Evolutionary conservation across 148 eudicot genomes (phyloP).

Genomic region (Chenopodium album): DNA sequence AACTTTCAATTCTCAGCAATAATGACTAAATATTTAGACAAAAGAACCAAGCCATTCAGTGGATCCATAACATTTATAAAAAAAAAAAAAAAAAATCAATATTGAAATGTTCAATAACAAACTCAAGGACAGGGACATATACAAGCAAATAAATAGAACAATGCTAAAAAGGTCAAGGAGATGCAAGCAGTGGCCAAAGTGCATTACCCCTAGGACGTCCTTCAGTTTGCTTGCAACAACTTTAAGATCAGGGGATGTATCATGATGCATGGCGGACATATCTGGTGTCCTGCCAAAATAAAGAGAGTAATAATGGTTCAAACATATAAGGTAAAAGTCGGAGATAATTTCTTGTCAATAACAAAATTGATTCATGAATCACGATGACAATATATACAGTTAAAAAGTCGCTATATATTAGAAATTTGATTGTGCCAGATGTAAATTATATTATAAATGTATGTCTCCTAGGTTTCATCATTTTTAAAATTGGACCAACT

Average conservation of each 20-base stretch:
- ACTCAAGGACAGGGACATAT: neutral
- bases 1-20: neutral
- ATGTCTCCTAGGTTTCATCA: neutral
- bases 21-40: neutral
- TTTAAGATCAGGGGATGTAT: constrained; percentile 77
- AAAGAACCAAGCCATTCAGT: too few species aligned
- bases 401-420: neutral
- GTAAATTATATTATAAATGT: neutral
- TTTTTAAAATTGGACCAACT: neutral
- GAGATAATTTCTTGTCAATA: neutral
- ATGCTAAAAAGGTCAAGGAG: neutral
- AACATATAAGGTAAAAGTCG: neutral
- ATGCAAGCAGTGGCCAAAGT: neutral
- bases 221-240: constrained; percentile 71
- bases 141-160: neutral
- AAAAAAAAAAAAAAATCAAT: too few species aligned
- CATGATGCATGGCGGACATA: constrained; percentile 94
- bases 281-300: constrained; percentile 67
- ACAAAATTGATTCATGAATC: neutral
- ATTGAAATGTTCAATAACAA: neutral
- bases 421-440: neutral
- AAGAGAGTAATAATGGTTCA: neutral
- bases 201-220: constrained; percentile 72
- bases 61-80: too few species aligned
- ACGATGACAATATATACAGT: neutral